Percentiles rank a stretch among this genome's conserved stretches.
Conservation (phyloP, 164 flowering plant species). For the Malania oleifera region DNA sequence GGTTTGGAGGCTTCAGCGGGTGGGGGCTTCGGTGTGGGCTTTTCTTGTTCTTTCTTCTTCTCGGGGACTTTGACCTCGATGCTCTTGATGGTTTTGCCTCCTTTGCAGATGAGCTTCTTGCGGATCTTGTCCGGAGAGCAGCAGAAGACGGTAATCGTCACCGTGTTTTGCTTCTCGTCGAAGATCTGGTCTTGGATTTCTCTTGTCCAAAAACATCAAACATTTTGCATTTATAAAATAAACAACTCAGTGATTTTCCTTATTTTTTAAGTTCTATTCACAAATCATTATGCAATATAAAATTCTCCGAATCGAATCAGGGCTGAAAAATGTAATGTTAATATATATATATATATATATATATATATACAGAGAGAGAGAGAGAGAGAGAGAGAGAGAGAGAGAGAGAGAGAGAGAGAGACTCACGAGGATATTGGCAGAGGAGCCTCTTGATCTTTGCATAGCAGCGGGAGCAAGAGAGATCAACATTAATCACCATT, state of each 20-base stretch:
- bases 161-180: conserved; percentile 9
- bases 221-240: neutral
- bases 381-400: neutral
- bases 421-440: neutral
- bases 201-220: no score
- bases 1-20: no score
- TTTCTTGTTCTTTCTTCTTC: no score
- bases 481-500: neutral
- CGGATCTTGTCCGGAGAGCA: conserved; percentile 2
- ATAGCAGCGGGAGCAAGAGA: conserved; percentile 1
- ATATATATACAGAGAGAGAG: no score
- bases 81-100: conserved; percentile 2
- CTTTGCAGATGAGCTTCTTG: neutral
- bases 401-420: neutral
- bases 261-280: no score
- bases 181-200: conserved; percentile 4
- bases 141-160: neutral
- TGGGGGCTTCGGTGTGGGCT: neutral
- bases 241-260: neutral
- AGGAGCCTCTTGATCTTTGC: conserved; percentile 4
- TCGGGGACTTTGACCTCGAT: neutral
- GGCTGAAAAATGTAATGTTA: neutral
- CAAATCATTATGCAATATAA: no score
- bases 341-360: no score
- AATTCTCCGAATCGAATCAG: neutral